Conservation (phyloP, 1,139 yeast genomes). For the Yamadazyma sp. region DNA sequence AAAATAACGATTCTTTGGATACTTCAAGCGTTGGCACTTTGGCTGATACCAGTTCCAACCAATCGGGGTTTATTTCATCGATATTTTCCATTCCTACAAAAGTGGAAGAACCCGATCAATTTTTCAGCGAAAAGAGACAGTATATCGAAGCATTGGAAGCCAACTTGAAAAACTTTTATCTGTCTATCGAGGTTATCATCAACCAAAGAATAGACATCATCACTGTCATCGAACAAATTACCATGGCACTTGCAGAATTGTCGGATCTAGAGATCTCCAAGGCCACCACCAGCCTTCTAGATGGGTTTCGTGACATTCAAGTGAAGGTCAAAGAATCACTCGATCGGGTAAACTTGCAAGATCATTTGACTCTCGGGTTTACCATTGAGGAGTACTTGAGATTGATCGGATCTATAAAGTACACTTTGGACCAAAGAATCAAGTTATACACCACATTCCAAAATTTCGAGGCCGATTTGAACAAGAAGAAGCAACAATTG, state of each 20-base stretch:
- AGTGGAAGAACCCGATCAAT: conserved; percentile 76
- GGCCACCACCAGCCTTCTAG: conserved; percentile 55
- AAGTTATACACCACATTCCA: conserved; percentile 65
- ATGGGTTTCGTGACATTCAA: conserved; percentile 70
- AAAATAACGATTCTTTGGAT: conserved; percentile 43
- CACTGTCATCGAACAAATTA: conserved; percentile 38
- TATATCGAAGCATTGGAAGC: conserved; percentile 72
- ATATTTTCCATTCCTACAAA: conserved; percentile 59
- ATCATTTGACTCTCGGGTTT: conserved; percentile 80
- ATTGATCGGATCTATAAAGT: conserved; percentile 71
- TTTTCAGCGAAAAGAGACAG: conserved; percentile 65
- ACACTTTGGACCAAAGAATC: conserved; percentile 73
- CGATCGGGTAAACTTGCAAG: conserved; percentile 81
- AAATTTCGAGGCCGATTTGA: conserved; percentile 41
- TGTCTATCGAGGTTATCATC: conserved; percentile 72
- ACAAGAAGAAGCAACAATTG: conserved; percentile 46
- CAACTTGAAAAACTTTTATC: conserved; percentile 68
- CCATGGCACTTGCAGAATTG: conserved; percentile 67
- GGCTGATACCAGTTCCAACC: conserved; percentile 25
- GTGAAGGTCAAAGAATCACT: conserved; percentile 68
- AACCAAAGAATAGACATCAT: conserved; percentile 76
- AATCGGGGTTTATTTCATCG: conserved; percentile 63
- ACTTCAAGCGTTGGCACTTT: conserved; percentile 17
- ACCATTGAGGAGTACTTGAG: conserved; percentile 88
- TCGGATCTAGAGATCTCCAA: conserved; percentile 77